A percentile compares a stretch with the other conserved stretches of the same genome.
Conservation (phyloP, 768 basidiomycete genomes). For the Serpula lacrymans region DNA sequence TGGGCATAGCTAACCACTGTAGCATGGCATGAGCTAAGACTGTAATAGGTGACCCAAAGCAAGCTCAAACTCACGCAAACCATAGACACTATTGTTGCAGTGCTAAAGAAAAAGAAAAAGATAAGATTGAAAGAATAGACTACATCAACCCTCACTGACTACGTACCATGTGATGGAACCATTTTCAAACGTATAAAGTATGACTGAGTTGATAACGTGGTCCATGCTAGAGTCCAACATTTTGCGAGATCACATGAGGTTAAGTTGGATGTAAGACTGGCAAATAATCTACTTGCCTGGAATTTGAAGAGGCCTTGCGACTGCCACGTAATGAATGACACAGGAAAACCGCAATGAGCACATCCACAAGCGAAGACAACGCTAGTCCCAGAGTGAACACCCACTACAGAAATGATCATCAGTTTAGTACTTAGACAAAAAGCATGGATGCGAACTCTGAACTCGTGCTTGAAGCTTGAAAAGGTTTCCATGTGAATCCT, state of each 20-base stretch:
- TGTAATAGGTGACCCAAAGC: background rate
- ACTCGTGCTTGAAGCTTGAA: constrained; percentile 18
- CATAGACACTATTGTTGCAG: constrained; percentile 40
- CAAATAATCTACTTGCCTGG: constrained; percentile 24
- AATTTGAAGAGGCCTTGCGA: constrained; percentile 36
- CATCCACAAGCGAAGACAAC: constrained; percentile 46
- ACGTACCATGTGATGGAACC: constrained; percentile 46
- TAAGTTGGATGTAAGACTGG: too few relatives aligned
- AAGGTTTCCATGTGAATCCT: constrained; percentile 27
- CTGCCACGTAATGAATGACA: constrained; percentile 40
- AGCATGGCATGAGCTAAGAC: background rate
- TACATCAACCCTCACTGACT: background rate
- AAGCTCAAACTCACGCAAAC: constrained; percentile 33
- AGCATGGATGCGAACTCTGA: constrained; percentile 15
- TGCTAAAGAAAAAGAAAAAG: constrained; percentile 20
- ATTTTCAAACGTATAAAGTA: constrained; percentile 52
- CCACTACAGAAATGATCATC: constrained; percentile 32
- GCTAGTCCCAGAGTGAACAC: constrained; percentile 50
- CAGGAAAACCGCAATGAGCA: constrained; percentile 45
- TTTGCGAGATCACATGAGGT: background rate
- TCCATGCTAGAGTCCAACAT: constrained; percentile 34
- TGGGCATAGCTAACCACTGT: constrained; percentile 45
- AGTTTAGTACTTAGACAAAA: constrained; percentile 4
- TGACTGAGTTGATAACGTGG: constrained; percentile 42
- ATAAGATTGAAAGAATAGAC: background rate